A percentile compares a stretch with the other conserved stretches of the same genome.
phyloP scores from a whole-genome alignment of 2,329 filamentous ascomycete species.

The Stachybotrys elegans region DNA sequence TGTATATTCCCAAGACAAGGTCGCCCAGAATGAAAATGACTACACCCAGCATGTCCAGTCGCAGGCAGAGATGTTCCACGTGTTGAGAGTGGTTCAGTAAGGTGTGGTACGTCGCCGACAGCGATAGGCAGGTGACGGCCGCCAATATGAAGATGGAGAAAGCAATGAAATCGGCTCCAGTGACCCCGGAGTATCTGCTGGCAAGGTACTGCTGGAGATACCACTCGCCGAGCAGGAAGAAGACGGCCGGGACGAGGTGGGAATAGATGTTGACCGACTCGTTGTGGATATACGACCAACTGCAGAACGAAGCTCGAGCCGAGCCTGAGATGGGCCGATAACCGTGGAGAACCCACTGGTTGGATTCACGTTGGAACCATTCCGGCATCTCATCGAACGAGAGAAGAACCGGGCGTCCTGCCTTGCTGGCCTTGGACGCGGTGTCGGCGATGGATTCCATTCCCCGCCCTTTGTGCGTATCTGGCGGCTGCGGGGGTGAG shows the following conservation, averaged over 20 bases:
- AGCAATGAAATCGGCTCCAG: constrained; percentile 11
- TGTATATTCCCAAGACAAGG: constrained; percentile 18
- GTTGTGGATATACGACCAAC: constrained; percentile 32
- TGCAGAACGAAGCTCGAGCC: constrained; percentile 26
- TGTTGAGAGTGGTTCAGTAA: constrained; percentile 15
- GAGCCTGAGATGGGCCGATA: constrained; percentile 38
- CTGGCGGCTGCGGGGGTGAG: constrained; percentile 6
- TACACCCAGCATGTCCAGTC: constrained; percentile 16
- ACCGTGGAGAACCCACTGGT: constrained; percentile 13
- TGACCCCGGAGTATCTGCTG: constrained; percentile 12
- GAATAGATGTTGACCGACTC: constrained; percentile 27
- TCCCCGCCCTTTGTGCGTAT: constrained; percentile 9
- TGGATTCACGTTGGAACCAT: constrained; percentile 14
- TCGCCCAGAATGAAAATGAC: constrained; percentile 17
- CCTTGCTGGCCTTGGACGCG: constrained; percentile 8
- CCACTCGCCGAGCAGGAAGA: constrained; percentile 23
- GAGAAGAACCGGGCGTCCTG: constrained; percentile 13
- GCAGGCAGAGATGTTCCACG: constrained; percentile 13
- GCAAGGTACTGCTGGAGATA: constrained; percentile 14
- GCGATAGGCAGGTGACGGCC: constrained; percentile 6
- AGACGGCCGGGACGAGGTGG: constrained; percentile 35
- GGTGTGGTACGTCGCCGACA: constrained; percentile 17
- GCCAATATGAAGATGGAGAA: constrained; percentile 16
- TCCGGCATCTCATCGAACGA: constrained; percentile 15
- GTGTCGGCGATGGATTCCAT: constrained; percentile 7